Base-by-base conservation (phyloP, 768 basidiomycete species). In the Lactarius akahatsu region DNA sequence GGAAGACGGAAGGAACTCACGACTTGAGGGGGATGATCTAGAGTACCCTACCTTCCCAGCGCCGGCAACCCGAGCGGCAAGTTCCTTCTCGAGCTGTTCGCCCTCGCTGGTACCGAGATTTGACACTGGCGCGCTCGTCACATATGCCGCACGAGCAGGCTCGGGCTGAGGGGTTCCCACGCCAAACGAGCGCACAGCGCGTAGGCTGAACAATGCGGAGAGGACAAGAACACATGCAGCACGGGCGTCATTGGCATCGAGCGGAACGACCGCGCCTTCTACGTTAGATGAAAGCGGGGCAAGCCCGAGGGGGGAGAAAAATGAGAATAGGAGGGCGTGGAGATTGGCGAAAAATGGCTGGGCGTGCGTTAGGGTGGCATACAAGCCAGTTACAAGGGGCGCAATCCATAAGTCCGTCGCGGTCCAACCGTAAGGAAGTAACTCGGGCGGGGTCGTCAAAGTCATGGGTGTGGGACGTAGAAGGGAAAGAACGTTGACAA, bases 381-480 rank as follows among this genome's bases (percentile, higher is more conserved):
- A 95, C 13, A 95, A 73, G 2, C 80, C 89, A 16, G 92, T 94
- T 70, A 87, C 78, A 66, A 87, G 77, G 7, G 92, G 88, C 13
- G 94, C 92, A 76, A 85, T 85, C 93, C 94, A 96, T 45, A 94
- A 75, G 74, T 96, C 94, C 0, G 86, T 83, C 38, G 87, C 85
- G 50, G 87, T 90, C 94, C 94, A 96, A 20, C 94, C 94, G 63
- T 89, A 89, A 0, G 91, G 83, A 63, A 81, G 80, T 7, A 97
- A 82, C 73, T 95, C 94, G 0, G 87, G 81, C 1, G 94, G 94
- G 0, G 92, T 94, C 38, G 85, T 80, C n/a, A 93, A 75, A 8
- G 83, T 72, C 68, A 92, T 80, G 0, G 89, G 79, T 6, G 86
- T 86, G 0, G 93, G 90, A 66, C 87, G 84, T 52, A 92, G 81